Evolutionary conservation across 2,329 filamentous ascomycete species (phyloP), one percentile per base, ranked within the genome.

Genomic region (Botrytis pseudocinerea): DNA sequence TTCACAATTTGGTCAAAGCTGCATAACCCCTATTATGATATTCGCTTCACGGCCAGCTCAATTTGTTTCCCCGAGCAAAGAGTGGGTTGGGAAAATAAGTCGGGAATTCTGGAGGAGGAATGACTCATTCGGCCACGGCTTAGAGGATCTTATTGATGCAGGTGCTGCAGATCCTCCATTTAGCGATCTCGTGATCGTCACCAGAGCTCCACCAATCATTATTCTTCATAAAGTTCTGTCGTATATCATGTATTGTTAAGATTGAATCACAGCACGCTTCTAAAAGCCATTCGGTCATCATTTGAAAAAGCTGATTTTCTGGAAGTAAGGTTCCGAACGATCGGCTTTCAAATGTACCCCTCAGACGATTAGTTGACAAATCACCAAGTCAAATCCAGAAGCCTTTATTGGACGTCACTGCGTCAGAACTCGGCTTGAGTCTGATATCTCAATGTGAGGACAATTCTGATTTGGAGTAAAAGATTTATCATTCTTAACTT

Each of bases 1-100:
- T 66, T 22, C 46, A 32, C 61, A 1, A 12, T 66, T 20, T 40
- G 35, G 38, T 40, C 46, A 54, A 66, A 66, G 20, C 22, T 32
- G 16, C 25, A 54, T 1, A 16, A 6, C 65, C 65, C 65, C 48
- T 69, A 69, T 69, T 22, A 2, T 28, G 2, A 57, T 32, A n/a
- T 32, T 69, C 65, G 65, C 65, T 69, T 69, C 65, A 7, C 65
- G 35, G 35, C 38, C 14, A 69, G 48, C 48, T 32, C 38, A 59
- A 57, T 44, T 57, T 42, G 65, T 57, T 42, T 57, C 10, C 48
- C 65, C 65, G 65, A 32, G 12, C 38, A 54, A n/a, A 57, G 25
- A 57, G n/a, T 69, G 48, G 48, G 48, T 59, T n/a, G 16, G n/a
- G 9, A 20, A 42, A 63, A 42, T n/a, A 1, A 5, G 38, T 42